A percentile compares a stretch with the other conserved stretches of the same genome.
These are phyloP conservation scores for Harringtonia lauricola DNA, from an alignment of 2,329 filamentous ascomycete species.

Conservation along the genomic window DNA sequence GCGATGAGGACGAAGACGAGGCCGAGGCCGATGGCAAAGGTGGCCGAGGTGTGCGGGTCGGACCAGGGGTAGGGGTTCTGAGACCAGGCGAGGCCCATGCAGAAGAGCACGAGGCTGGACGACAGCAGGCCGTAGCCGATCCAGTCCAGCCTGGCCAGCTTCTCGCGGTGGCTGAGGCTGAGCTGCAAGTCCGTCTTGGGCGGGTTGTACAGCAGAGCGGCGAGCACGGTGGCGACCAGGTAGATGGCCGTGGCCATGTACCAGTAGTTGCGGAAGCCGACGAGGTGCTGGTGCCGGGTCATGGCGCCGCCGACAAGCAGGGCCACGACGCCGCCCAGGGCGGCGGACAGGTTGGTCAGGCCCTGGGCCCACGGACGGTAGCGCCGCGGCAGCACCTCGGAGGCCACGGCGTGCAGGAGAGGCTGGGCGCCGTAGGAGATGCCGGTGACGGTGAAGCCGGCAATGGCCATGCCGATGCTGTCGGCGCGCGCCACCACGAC, in stretches of 20 bases:
- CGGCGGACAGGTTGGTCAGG: constrained; percentile 18
- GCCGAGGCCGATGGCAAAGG: constrained; percentile 23
- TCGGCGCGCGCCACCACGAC: constrained; percentile 24
- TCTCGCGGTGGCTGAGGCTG: constrained; percentile 17
- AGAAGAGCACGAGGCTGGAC: constrained; percentile 25
- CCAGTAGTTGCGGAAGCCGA: constrained; percentile 24
- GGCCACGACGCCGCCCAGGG: constrained; percentile 19
- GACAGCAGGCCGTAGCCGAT: constrained; percentile 24
- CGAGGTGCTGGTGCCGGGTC: constrained; percentile 18
- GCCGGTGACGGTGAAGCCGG: constrained; percentile 23
- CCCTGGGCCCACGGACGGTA: constrained; percentile 25
- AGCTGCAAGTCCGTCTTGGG: constrained; percentile 17
- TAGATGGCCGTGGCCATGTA: constrained; percentile 22
- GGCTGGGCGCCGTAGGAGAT: constrained; percentile 26
- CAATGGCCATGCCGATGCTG: constrained; percentile 24
- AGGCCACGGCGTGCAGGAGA: constrained; percentile 25
- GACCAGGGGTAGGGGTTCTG: constrained; percentile 27
- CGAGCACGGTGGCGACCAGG: constrained; percentile 16
- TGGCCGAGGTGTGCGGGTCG: constrained; percentile 22
- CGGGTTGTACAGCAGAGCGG: constrained; percentile 22
- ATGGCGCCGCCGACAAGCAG: constrained; percentile 24
- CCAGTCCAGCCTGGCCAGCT: constrained; percentile 26
- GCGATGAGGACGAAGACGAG: constrained; percentile 16
- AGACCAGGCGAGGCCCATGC: constrained; percentile 25
- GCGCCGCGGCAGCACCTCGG: constrained; percentile 26